Evolutionary conservation across 768 basidiomycete species (phyloP).

Genomic region (Hirschioporus abietinus): DNA sequence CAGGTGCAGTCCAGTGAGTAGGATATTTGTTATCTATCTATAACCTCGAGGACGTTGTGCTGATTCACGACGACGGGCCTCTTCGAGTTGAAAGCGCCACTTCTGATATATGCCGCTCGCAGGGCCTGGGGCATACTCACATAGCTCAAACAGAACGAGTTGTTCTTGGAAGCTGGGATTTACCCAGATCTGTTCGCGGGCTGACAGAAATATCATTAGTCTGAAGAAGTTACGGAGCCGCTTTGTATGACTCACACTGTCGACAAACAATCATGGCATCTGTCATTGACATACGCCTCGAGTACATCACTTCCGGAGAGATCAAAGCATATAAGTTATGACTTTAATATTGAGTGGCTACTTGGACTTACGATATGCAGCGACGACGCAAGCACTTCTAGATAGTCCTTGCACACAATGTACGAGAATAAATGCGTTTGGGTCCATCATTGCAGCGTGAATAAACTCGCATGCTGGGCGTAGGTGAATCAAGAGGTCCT

Average conservation of each 20-base stretch:
- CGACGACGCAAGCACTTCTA: slow-evolving; percentile 63
- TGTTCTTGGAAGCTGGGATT: slow-evolving; percentile 79
- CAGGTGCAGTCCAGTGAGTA: no score
- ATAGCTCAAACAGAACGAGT: slow-evolving; percentile 69
- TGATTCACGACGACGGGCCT: neutral
- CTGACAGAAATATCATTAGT: slow-evolving; percentile 28
- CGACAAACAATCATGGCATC: slow-evolving; percentile 58
- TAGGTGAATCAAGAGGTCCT: slow-evolving; percentile 60
- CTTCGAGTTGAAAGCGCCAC: slow-evolving; percentile 31
- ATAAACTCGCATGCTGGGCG: slow-evolving; percentile 66
- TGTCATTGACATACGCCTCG: slow-evolving; percentile 48
- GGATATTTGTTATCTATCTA: no score
- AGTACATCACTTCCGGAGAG: slow-evolving; percentile 54
- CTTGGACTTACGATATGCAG: slow-evolving; percentile 60
- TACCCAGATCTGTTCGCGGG: slow-evolving; percentile 73
- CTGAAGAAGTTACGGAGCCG: slow-evolving; percentile 4
- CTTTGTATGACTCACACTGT: slow-evolving; percentile 36
- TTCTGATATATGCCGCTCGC: slow-evolving; percentile 58
- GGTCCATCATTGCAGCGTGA: slow-evolving; percentile 45
- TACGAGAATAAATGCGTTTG: slow-evolving; percentile 57
- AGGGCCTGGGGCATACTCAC: slow-evolving; percentile 57
- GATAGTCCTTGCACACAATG: slow-evolving; percentile 65
- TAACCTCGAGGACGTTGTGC: no score
- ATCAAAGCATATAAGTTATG: slow-evolving; percentile 9
- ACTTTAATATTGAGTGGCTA: neutral